Evolutionary conservation across 805 yeast genomes (phyloP).

Genomic region (Saccharomycopsis amapae): DNA sequence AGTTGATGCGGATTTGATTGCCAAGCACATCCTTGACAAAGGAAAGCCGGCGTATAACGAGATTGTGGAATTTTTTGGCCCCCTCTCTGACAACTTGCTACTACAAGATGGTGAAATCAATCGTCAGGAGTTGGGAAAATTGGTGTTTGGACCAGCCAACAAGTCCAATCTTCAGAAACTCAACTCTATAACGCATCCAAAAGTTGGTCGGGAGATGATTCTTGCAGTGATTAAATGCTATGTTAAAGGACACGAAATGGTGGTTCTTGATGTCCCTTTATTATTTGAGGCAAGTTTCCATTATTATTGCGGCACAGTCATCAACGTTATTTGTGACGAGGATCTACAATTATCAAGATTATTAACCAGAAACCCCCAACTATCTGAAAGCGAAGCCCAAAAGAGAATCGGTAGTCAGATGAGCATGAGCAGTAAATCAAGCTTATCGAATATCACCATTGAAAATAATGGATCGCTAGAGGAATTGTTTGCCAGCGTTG

Average conservation of each 20-base stretch:
- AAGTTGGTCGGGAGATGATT: slow-evolving; percentile 40
- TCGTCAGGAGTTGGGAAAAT: slow-evolving; percentile 66
- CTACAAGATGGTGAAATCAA: slow-evolving; percentile 46
- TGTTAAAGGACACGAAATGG: slow-evolving; percentile 48
- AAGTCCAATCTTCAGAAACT: slow-evolving; percentile 48
- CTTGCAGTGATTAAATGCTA: slow-evolving; percentile 51
- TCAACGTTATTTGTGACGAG: slow-evolving; percentile 49
- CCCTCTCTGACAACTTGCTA: slow-evolving; percentile 26
- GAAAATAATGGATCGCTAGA: slow-evolving; percentile 44
- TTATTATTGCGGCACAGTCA: slow-evolving; percentile 57
- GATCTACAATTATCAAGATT: slow-evolving; percentile 59
- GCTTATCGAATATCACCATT: slow-evolving; percentile 58
- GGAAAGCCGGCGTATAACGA: slow-evolving; percentile 62
- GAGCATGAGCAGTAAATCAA: slow-evolving; percentile 49
- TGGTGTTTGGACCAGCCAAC: slow-evolving; percentile 57
- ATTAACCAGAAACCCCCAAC: slow-evolving; percentile 55
- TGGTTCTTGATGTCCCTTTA: slow-evolving; percentile 83
- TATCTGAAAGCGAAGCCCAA: slow-evolving; percentile 57
- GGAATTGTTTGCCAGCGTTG: slow-evolving; percentile 38
- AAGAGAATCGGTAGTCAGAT: slow-evolving; percentile 74
- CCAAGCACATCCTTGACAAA: slow-evolving; percentile 78
- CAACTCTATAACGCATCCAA: slow-evolving; percentile 83
- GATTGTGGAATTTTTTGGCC: slow-evolving; percentile 52
- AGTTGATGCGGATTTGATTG: slow-evolving; percentile 88
- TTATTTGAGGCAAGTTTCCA: slow-evolving; percentile 76